Conservation (phyloP, 2,329 filamentous ascomycete genomes). For the Colletotrichum cereale region DNA sequence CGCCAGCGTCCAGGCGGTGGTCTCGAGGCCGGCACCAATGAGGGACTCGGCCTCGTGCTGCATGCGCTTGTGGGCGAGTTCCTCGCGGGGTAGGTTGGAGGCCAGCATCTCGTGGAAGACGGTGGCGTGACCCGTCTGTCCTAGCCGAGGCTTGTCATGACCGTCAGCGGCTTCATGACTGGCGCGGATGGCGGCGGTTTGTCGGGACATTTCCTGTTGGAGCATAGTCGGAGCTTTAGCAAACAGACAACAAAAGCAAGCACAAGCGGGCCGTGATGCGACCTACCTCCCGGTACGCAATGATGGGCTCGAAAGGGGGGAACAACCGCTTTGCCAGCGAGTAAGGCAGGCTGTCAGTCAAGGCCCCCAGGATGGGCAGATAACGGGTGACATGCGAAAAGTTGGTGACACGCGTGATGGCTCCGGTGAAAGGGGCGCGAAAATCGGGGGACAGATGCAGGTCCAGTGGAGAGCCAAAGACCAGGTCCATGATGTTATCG, state of each 20-base stretch:
- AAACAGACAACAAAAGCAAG: too few relatives aligned
- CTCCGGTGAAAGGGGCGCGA: background rate
- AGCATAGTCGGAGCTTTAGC: too few relatives aligned
- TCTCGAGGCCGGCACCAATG: slow-evolving; percentile 54
- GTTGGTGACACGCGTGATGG: too few relatives aligned
- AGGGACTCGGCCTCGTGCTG: slow-evolving; percentile 49
- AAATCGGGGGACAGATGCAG: background rate
- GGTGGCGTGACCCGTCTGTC: slow-evolving; percentile 41
- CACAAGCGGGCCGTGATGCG: too few relatives aligned
- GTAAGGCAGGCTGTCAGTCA: too few relatives aligned
- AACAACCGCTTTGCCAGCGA: too few relatives aligned
- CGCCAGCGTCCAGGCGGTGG: slow-evolving; percentile 50
- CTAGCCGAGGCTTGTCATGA: slow-evolving; percentile 14
- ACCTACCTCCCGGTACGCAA: too few relatives aligned
- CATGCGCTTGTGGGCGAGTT: slow-evolving; percentile 50
- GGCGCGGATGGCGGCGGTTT: background rate
- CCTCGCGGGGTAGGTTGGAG: slow-evolving; percentile 48
- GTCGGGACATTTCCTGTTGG: background rate
- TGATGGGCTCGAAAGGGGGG: too few relatives aligned
- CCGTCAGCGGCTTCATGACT: slow-evolving; percentile 18
- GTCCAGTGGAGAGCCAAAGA: slow-evolving; percentile 39
- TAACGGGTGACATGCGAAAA: too few relatives aligned
- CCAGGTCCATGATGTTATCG: slow-evolving; percentile 43
- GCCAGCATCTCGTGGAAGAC: slow-evolving; percentile 49
- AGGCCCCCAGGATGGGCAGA: too few relatives aligned